phyloP scores from a whole-genome alignment of 208 protist species.

The Leishmania lainsoni region DNA sequence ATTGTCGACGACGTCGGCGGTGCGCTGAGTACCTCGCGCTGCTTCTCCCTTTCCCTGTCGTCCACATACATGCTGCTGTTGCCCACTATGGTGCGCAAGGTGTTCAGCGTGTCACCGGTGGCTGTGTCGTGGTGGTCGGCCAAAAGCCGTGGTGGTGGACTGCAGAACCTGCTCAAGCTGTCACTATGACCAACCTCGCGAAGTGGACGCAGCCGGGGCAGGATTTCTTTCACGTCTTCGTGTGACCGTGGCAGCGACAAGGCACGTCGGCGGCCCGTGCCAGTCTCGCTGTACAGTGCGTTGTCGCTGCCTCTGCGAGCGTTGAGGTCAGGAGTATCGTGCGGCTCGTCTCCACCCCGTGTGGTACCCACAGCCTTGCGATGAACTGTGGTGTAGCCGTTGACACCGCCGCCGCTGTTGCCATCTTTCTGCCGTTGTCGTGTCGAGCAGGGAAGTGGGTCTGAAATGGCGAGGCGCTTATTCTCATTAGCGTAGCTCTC shows the following conservation, averaged over 20 bases:
- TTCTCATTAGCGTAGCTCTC: slow-evolving; percentile 23
- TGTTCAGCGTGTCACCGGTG: not conserved
- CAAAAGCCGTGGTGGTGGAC: not conserved
- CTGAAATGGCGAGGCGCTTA: slow-evolving; percentile 8
- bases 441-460: slow-evolving; percentile 8
- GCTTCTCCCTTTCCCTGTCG: not conserved
- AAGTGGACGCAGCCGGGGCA: slow-evolving; percentile 22
- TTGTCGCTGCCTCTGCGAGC: not conserved
- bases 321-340: not conserved
- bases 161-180: not conserved
- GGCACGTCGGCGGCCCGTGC: slow-evolving; percentile 14
- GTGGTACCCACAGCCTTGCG: not conserved
- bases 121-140: not conserved
- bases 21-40: slow-evolving; percentile 5
- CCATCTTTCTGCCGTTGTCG: slow-evolving; percentile 1
- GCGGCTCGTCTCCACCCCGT: not conserved
- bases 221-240: slow-evolving; percentile 24
- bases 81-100: not conserved
- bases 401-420: not conserved
- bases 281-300: not conserved
- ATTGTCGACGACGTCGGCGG: not conserved
- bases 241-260: slow-evolving; percentile 22
- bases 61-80: not conserved
- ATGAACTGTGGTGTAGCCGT: not conserved
- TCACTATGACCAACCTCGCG: not conserved